These are phyloP conservation scores for Dictyostelium capitatum DNA, from an alignment of 78 protist genomes.

Conservation along the genomic window DNA sequence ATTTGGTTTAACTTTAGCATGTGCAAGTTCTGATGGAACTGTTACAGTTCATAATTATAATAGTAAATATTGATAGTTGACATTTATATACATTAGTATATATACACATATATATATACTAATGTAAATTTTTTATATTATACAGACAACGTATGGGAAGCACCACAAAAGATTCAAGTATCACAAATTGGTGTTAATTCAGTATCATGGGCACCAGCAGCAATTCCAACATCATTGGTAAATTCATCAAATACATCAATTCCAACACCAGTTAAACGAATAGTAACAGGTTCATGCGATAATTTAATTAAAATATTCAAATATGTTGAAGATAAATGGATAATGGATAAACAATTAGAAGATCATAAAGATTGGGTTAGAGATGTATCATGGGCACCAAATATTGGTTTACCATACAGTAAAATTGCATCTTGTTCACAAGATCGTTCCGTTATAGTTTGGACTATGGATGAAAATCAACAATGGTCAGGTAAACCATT, in stretches of 20 bases:
- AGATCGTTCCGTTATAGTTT: constrained; percentile 90
- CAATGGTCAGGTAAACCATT: constrained; percentile 77
- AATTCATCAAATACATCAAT: constrained; percentile 9
- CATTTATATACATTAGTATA: background rate
- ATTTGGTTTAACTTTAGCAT: constrained; percentile 88
- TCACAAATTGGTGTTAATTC: constrained; percentile 91
- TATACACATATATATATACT: background rate
- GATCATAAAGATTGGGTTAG: constrained; percentile 98
- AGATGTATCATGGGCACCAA: constrained; percentile 98
- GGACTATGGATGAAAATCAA: constrained; percentile 82
- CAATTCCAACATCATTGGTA: constrained; percentile 55
- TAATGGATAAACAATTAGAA: constrained; percentile 41
- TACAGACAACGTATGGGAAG: constrained; percentile 66
- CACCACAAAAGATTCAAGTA: constrained; percentile 83
- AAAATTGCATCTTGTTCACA: constrained; percentile 94
- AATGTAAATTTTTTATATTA: background rate
- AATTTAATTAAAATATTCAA: constrained; percentile 93
- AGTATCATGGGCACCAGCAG: constrained; percentile 95
- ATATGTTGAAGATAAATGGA: constrained; percentile 75
- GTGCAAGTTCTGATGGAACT: constrained; percentile 93
- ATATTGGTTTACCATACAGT: constrained; percentile 73
- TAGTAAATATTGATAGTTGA: constrained; percentile 6
- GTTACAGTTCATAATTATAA: constrained; percentile 85
- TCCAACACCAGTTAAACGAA: constrained; percentile 73
- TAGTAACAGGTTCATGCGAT: constrained; percentile 97